These are phyloP conservation scores for Candida boleticola DNA, from an alignment of 805 yeast genomes.

Conservation along the genomic window DNA sequence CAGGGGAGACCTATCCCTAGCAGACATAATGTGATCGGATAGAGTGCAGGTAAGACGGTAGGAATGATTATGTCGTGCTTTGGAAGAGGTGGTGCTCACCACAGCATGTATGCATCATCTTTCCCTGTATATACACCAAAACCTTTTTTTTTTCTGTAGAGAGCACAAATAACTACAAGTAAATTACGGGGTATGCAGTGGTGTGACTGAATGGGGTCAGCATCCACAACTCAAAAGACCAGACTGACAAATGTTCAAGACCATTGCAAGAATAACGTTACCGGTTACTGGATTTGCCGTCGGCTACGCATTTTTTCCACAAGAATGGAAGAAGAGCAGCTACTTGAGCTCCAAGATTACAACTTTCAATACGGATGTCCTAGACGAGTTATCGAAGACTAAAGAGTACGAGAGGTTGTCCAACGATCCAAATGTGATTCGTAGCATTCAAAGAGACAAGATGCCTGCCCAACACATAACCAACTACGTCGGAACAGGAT, in stretches of 20 bases:
- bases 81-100: too few species aligned
- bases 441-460: constrained; percentile 13
- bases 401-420: constrained; percentile 17
- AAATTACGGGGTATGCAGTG: too few species aligned
- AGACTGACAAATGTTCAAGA: constrained; percentile 23
- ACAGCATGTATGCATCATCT: too few species aligned
- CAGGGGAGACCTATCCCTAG: neutral
- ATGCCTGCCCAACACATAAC: constrained; percentile 58
- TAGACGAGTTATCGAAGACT: constrained; percentile 18
- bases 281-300: constrained; percentile 32
- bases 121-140: too few species aligned
- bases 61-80: too few species aligned
- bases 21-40: too few species aligned
- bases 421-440: constrained; percentile 11
- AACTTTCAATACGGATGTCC: constrained; percentile 18
- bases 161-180: too few species aligned
- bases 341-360: constrained; percentile 10
- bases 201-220: too few species aligned
- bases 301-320: constrained; percentile 28
- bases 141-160: too few species aligned
- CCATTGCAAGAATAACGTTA: constrained; percentile 21
- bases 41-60: too few species aligned
- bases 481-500: constrained; percentile 70
- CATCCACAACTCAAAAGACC: neutral
- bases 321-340: constrained; percentile 20